Conservation (phyloP, 1,139 yeast genomes). For the Kurtzmaniella natalensis region DNA sequence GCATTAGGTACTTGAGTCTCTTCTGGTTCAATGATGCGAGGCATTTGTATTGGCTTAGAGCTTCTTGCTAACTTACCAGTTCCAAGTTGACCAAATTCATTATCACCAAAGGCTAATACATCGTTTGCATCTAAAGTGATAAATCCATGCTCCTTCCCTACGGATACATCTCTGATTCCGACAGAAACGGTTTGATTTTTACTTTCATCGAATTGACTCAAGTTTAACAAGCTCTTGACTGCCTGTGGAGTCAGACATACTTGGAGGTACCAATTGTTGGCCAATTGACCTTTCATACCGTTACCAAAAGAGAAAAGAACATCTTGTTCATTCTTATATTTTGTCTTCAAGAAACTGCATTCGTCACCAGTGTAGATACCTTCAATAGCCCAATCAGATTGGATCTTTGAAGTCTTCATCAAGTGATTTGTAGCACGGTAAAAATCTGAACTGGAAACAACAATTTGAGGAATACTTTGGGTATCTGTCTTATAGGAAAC, state of each 20-base stretch:
- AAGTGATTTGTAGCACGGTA: constrained; percentile 15
- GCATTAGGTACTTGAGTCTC: constrained; percentile 19
- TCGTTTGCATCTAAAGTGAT: constrained; percentile 57
- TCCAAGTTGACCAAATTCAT: constrained; percentile 78
- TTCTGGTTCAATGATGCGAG: constrained; percentile 55
- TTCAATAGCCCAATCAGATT: constrained; percentile 36
- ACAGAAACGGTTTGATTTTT: constrained; percentile 31
- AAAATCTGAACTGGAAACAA: constrained; percentile 28
- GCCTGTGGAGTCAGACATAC: constrained; percentile 65
- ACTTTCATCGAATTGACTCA: constrained; percentile 39
- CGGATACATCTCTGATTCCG: constrained; percentile 47
- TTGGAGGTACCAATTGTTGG: constrained; percentile 71
- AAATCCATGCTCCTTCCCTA: constrained; percentile 65
- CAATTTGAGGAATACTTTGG: constrained; percentile 63
- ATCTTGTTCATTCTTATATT: constrained; percentile 20
- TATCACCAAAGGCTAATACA: constrained; percentile 79
- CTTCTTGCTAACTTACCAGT: constrained; percentile 67
- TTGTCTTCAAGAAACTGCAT: constrained; percentile 54
- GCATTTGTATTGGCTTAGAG: constrained; percentile 52
- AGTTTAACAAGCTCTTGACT: constrained; percentile 47
- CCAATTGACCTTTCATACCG: constrained; percentile 86
- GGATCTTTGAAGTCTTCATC: constrained; percentile 28
- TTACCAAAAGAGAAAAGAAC: constrained; percentile 68
- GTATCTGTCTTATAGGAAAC: constrained; percentile 61
- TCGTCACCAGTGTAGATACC: constrained; percentile 66